Evolutionary conservation across 1,139 yeast genomes (phyloP), one percentile per base, ranked within the genome.

Genomic region (Geotrichum klebahnii): DNA sequence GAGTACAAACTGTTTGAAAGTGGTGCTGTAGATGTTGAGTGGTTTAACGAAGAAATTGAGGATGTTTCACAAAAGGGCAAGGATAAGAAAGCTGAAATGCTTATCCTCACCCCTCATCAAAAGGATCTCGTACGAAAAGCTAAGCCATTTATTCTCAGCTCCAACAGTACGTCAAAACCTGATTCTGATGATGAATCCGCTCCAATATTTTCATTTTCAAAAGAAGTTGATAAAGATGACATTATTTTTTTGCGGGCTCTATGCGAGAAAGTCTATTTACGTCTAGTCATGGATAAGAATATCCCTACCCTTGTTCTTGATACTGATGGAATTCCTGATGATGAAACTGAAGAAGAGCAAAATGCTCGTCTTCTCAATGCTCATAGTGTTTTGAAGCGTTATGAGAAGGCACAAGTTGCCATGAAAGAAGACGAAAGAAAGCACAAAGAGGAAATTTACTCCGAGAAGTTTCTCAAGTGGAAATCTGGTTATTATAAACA

Each of bases 1-100:
- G 94, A 85, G 63, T 58, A 63, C 52, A 64, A 62, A 41, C 60
- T 65, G 40, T 73, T 73, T 52, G 84, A 80, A 61, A 82, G 77
- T 57, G 88, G 85, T 56, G 63, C 71, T 12, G 85, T 88, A 53
- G 97, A 92, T 65, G 80, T 84, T 5, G 95, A 84, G 56, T 90
- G 97, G 96, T 86, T 89, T 67, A 88, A 87, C 66, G 79, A 83
- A 61, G 86, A 85, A 60, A 75, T 90, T 54, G 94, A 86, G 58
- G 81, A 83, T 59, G 81, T 90, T 52, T 84, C 95, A 2, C 73
- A 83, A 39, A 75, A 80, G 49, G 94, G 92, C 56, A 83, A 79
- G 56, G 79, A 77, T 61, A 81, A 79, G 62, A 78, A 94, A 64
- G 77, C 78, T 52, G 75, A 79, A 1, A 57, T 81, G 59, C 69